Conservation (phyloP, 257 asterid genomes). For the Fraxinus quadrangulata region DNA sequence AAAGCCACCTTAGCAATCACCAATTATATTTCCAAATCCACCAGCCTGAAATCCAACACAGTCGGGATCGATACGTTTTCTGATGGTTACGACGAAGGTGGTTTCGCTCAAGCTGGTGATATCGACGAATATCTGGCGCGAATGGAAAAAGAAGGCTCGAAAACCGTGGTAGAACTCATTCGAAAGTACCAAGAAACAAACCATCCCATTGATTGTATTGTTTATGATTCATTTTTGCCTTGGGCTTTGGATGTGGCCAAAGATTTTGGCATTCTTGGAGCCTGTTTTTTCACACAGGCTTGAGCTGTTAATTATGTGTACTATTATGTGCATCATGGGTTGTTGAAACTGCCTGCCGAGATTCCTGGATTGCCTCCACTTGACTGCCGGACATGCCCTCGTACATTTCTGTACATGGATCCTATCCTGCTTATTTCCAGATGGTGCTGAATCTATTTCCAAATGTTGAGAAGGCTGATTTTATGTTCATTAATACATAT, state of each 20-base stretch:
- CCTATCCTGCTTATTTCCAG: conserved; percentile 71
- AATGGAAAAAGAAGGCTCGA: conserved; percentile 41
- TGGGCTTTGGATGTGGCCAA: conserved; percentile 71
- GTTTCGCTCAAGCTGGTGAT: conserved; percentile 44
- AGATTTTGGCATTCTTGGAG: conserved; percentile 37
- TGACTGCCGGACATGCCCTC: conserved; percentile 63
- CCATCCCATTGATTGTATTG: conserved; percentile 50
- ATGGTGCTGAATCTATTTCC: conserved; percentile 55
- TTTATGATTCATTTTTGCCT: conserved; percentile 72
- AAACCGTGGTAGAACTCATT: conserved; percentile 49
- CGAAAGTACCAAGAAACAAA: conserved; percentile 21
- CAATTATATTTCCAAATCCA: conserved; percentile 50
- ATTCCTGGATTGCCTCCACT: conserved; percentile 70
- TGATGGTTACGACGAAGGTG: conserved; percentile 71
- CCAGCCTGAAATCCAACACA: conserved; percentile 33
- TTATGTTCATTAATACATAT: conserved; percentile 61
- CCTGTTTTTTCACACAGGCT: conserved; percentile 71
- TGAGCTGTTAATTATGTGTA: conserved; percentile 64
- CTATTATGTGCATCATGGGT: conserved; percentile 52
- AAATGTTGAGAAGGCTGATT: conserved; percentile 69
- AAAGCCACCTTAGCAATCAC: conserved; percentile 63
- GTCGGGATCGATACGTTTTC: conserved; percentile 55
- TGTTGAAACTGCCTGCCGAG: conserved; percentile 43
- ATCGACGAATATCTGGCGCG: conserved; percentile 41
- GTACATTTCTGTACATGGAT: conserved; percentile 51